Evolutionary conservation across 805 yeast species (phyloP).

Genomic region (Trichomonascus vanleenenianus): DNA sequence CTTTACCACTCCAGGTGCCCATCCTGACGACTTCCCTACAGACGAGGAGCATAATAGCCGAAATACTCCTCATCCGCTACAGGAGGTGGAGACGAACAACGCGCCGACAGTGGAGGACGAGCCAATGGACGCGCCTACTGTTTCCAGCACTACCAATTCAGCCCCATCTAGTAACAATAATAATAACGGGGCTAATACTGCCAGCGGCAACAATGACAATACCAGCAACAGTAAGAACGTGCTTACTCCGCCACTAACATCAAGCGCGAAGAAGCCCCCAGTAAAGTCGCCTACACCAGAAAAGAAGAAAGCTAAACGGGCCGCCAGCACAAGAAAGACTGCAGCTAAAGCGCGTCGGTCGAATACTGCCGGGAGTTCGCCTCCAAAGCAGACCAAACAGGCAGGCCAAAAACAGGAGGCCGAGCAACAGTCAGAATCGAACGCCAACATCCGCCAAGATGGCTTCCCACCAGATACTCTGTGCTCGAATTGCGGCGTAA

Average conservation of each 20-base stretch:
- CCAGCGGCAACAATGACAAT: not conserved
- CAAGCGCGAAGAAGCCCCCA: not conserved
- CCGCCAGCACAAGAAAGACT: not conserved
- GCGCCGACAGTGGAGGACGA: not conserved
- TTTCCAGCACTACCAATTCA: not conserved
- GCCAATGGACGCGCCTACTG: not conserved
- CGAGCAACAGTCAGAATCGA: no score
- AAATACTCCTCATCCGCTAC: no score
- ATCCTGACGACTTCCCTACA: not conserved
- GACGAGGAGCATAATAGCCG: no score
- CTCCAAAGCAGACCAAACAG: no score
- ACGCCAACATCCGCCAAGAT: no score
- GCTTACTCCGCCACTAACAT: not conserved
- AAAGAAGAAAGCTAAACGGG: not conserved
- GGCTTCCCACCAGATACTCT: no score
- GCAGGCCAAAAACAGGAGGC: no score
- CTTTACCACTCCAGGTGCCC: not conserved
- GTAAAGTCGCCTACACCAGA: not conserved
- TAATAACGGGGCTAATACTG: not conserved
- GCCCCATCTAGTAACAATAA: not conserved
- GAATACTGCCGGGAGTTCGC: no score
- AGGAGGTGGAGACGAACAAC: not conserved
- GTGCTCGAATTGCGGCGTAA: constrained; percentile 24
- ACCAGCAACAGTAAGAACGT: not conserved
- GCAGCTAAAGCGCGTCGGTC: no score